Base-by-base conservation (phyloP, 768 basidiomycete species). In the Mycena sanguinolenta region DNA sequence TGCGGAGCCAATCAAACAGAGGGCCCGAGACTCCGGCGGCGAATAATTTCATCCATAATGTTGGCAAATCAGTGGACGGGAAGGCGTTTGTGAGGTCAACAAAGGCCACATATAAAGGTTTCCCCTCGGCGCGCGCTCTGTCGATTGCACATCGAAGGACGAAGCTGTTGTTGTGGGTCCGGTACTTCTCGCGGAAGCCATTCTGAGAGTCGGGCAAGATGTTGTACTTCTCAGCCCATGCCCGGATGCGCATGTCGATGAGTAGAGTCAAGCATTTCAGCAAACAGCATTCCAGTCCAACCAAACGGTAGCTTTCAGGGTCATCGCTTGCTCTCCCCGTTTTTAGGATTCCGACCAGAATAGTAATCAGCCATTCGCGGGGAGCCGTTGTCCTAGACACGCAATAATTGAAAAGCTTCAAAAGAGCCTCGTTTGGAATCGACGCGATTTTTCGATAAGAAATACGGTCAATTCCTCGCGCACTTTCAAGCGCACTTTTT, bases 81-180 rank as follows among this genome's bases (percentile, higher is more conserved):
- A 82, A 83, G 13, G 82, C 81, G 75, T 83, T 82, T 19, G 64
- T 78, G 3, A 79, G 36, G 67, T 80, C 77, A n/a, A 74, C 72
- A 52, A 76, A 77, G n/a, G 64, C 69, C 7, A 76, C 74, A 70
- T 72, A 79, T 0, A 80, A 68, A 21, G 76, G 14, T 36, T 71
- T 74, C 5, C 67, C 63, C 19, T 66, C 30, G 12, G 67, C 63
- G 30, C 66, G 28, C 13, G 77, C 77, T 21, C 62, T 63, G 5
- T 78, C 77, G 13, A 76, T 74, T 1, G 75, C 75, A 27, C 66
- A 69, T 1, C 73, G 58, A 3, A 79, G 71, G 34, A 79, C 71
- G 39, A 75, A 78, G 13, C 64, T 67, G 67, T 80, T 80, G 69
- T 81, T 75, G 59, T 77, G 74, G 5, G 80, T 81, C 0, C 78